Percentiles rank a stretch among this genome's conserved stretches.
phyloP scores from a whole-genome alignment of 148 eudicot species.

The Heliamphora exappendiculata region DNA sequence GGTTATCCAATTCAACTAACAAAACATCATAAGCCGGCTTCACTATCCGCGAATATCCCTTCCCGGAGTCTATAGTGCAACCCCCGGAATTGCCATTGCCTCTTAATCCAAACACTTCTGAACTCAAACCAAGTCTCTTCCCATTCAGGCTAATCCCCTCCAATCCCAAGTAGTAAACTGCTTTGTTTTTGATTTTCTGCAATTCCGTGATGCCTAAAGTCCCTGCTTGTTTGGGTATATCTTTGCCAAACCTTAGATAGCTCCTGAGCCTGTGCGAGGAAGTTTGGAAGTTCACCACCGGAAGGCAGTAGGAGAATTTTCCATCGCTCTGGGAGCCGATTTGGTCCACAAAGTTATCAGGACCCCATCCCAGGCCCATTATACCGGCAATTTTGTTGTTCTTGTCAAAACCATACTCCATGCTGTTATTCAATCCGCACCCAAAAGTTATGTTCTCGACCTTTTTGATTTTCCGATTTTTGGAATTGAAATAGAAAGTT shows the following conservation, averaged over 20 bases:
- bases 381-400: not conserved
- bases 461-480: not conserved
- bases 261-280: not conserved
- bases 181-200: not conserved
- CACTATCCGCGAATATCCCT: not conserved
- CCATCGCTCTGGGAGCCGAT: not conserved
- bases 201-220: not conserved
- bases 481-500: not conserved
- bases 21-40: not conserved
- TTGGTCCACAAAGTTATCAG: not conserved
- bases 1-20: not conserved
- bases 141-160: not conserved
- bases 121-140: not conserved
- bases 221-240: not conserved
- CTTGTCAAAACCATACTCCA: not conserved
- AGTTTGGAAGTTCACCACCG: not conserved
- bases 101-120: not conserved
- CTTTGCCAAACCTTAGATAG: not conserved
- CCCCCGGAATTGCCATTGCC: not conserved
- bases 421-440: not conserved
- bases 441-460: not conserved
- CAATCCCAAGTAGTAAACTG: not conserved
- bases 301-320: not conserved
- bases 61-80: not conserved
- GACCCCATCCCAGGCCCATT: not conserved